Percentiles rank a stretch among this genome's conserved stretches.
These are phyloP conservation scores for Scedosporium aurantiacum DNA, from an alignment of 2,329 filamentous ascomycete species.

Conservation along the genomic window DNA sequence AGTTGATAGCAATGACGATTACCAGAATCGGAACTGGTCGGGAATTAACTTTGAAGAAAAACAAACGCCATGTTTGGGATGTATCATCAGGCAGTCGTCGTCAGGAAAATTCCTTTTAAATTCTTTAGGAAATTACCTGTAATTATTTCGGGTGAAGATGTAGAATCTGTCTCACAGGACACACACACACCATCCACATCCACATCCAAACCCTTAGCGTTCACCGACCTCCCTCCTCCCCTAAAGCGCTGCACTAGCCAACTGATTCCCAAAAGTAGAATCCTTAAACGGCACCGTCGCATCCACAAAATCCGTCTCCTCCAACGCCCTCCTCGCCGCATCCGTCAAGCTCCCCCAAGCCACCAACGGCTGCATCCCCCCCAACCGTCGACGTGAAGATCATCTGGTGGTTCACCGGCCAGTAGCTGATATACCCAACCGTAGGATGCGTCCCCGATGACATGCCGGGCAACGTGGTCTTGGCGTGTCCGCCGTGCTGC, in stretches of 20 bases:
- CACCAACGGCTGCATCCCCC: slow-evolving; percentile 27
- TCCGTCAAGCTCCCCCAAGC: slow-evolving; percentile 31
- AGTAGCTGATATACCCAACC: slow-evolving; percentile 22
- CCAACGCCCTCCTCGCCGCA: slow-evolving; percentile 22
- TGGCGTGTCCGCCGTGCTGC: slow-evolving; percentile 19
- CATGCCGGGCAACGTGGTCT: slow-evolving; percentile 11
- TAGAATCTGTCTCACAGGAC: no score
- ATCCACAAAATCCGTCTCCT: slow-evolving; percentile 26
- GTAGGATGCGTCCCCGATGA: slow-evolving; percentile 13
- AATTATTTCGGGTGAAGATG: neutral
- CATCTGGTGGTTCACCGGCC: slow-evolving; percentile 24
- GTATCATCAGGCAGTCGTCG: no score
- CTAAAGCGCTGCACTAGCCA: slow-evolving; percentile 8
- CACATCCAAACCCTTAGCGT: neutral
- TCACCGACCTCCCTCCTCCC: neutral
- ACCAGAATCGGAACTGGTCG: no score
- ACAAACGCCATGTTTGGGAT: no score
- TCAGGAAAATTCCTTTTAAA: no score
- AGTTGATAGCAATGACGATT: no score
- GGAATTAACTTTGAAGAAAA: no score
- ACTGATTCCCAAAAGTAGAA: slow-evolving; percentile 15
- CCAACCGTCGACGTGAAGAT: slow-evolving; percentile 23
- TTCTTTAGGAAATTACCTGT: no score
- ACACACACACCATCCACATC: neutral
- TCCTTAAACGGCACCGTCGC: slow-evolving; percentile 30